These are phyloP conservation scores for Citrus medica DNA, from an alignment of 345 rosid species.

Conservation along the genomic window DNA sequence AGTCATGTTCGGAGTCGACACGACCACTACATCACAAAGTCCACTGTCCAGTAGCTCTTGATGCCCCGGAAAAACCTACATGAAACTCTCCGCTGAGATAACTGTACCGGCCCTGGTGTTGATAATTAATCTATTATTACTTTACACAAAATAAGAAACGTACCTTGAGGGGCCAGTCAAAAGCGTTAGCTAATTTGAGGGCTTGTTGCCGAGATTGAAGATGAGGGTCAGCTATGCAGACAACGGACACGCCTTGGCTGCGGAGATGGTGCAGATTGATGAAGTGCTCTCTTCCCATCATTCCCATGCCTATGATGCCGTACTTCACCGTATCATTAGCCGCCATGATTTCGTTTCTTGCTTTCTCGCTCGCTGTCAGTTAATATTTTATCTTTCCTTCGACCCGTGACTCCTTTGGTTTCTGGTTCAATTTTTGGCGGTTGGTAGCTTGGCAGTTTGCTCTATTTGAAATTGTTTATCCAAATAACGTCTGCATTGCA, in stretches of 20 bases:
- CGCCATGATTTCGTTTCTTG: constrained; percentile 15
- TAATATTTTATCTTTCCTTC: neutral
- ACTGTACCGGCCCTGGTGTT: neutral
- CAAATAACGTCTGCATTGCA: too few species aligned
- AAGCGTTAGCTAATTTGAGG: constrained; percentile 52
- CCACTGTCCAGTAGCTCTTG: constrained; percentile 69
- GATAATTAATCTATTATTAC: neutral
- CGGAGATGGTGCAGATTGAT: constrained; percentile 81
- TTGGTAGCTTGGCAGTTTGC: neutral
- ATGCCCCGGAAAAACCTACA: constrained; percentile 80
- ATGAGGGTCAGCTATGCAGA: constrained; percentile 83
- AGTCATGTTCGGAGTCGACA: constrained; percentile 95
- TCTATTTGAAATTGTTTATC: too few species aligned
- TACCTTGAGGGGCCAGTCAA: constrained; percentile 67
- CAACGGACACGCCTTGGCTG: constrained; percentile 57
- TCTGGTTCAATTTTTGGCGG: neutral
- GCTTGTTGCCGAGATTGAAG: constrained; percentile 65
- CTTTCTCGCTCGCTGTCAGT: neutral
- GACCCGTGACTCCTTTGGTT: neutral
- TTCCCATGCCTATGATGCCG: constrained; percentile 87
- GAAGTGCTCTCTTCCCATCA: constrained; percentile 99
- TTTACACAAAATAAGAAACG: neutral
- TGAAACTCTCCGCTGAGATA: neutral
- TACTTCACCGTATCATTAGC: constrained; percentile 38
- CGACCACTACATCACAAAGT: constrained; percentile 72